Conservation (phyloP, 2,329 filamentous ascomycete species). For the Alternaria brassicae region DNA sequence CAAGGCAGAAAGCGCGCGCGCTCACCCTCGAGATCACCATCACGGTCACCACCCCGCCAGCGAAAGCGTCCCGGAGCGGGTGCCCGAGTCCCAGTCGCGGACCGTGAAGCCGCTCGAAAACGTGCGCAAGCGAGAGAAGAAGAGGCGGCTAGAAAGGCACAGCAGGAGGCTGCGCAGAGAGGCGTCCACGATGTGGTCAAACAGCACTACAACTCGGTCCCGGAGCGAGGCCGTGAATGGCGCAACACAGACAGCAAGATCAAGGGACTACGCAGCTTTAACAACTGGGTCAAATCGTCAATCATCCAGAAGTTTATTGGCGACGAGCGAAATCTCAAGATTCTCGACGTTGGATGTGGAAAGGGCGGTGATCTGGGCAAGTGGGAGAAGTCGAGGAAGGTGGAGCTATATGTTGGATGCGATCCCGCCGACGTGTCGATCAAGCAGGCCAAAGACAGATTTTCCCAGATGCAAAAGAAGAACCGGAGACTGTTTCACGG, state of each 20-base stretch:
- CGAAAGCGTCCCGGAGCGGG: slow-evolving; percentile 65
- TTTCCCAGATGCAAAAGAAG: slow-evolving; percentile 72
- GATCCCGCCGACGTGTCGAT: slow-evolving; percentile 94
- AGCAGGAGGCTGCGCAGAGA: slow-evolving; percentile 52
- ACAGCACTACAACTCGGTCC: slow-evolving; percentile 95
- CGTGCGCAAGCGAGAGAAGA: slow-evolving; percentile 52
- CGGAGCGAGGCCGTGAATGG: slow-evolving; percentile 93
- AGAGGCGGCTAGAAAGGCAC: slow-evolving; percentile 58
- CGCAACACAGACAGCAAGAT: slow-evolving; percentile 92
- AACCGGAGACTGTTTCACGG: slow-evolving; percentile 75
- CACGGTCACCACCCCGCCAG: slow-evolving; percentile 63
- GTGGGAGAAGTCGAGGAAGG: slow-evolving; percentile 89
- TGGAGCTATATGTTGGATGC: slow-evolving; percentile 92
- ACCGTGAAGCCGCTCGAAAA: slow-evolving; percentile 71
- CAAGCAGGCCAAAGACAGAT: slow-evolving; percentile 85
- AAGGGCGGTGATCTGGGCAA: slow-evolving; percentile 96
- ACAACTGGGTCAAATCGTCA: slow-evolving; percentile 99
- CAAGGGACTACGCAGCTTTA: slow-evolving; percentile 91
- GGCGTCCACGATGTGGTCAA: slow-evolving; percentile 85
- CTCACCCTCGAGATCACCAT: slow-evolving; percentile 46
- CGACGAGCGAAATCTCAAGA: slow-evolving; percentile 67
- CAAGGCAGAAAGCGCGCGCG: slow-evolving; percentile 41
- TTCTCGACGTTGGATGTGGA: slow-evolving; percentile 94
- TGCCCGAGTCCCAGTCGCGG: slow-evolving; percentile 68
- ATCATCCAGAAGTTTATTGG: slow-evolving; percentile 88